phyloP scores from a whole-genome alignment of 441 rosid genomes.

The Pelargonium australe region DNA sequence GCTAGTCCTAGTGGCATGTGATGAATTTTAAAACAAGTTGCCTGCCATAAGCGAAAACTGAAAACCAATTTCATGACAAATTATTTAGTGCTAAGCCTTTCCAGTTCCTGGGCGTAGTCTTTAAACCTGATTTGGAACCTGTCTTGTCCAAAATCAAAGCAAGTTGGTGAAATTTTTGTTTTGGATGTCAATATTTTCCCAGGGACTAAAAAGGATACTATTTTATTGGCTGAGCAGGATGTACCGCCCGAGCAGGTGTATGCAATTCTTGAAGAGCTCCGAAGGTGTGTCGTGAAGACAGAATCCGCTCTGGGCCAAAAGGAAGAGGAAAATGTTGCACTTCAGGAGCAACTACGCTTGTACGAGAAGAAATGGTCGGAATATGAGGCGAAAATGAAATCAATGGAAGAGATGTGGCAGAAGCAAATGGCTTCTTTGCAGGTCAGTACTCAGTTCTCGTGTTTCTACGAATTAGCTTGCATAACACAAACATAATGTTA shows the following conservation, averaged over 20 bases:
- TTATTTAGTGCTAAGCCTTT: neutral
- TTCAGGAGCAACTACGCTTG: conserved; percentile 64
- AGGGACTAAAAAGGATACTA: conserved; percentile 12
- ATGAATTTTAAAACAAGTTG: neutral
- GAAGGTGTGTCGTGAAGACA: conserved; percentile 54
- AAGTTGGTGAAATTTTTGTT: neutral
- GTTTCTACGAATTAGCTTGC: too few relatives aligned
- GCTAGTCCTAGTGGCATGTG: neutral
- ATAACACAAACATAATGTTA: too few relatives aligned
- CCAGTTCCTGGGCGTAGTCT: neutral
- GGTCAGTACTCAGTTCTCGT: conserved; percentile 31
- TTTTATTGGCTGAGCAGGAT: conserved; percentile 40
- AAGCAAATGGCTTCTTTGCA: conserved; percentile 80
- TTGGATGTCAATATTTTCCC: conserved; percentile 6
- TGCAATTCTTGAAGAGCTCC: conserved; percentile 62
- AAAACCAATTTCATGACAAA: neutral
- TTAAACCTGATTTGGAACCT: neutral
- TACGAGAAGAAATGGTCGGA: conserved; percentile 72
- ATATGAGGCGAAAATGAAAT: conserved; percentile 76
- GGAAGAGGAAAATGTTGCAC: conserved; percentile 70
- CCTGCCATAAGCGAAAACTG: neutral
- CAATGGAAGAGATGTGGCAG: conserved; percentile 93
- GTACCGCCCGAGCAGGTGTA: conserved; percentile 44
- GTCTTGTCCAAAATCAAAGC: neutral
- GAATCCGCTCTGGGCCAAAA: conserved; percentile 62